These are phyloP conservation scores for Curvularia sp. DNA, from an alignment of 2,329 filamentous ascomycete species.

Conservation along the genomic window DNA sequence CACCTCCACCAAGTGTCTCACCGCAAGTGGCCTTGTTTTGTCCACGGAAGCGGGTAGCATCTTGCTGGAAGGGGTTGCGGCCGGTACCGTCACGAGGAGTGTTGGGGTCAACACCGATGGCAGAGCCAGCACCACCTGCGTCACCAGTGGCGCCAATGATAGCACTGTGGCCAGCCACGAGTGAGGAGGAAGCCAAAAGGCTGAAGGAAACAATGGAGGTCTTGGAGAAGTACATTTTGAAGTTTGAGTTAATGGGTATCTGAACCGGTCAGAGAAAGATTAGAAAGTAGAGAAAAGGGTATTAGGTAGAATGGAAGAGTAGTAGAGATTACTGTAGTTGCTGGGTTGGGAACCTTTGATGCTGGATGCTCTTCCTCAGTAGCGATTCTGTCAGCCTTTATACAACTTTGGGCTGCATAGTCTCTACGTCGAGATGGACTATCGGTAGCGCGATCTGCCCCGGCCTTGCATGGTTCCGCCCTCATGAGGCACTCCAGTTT, in stretches of 20 bases:
- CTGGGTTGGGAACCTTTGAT: conserved; percentile 46
- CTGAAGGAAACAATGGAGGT: conserved; percentile 53
- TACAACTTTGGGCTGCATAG: conserved; percentile 25
- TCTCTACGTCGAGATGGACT: background rate
- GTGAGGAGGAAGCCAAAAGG: conserved; percentile 61
- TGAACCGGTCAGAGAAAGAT: conserved; percentile 49
- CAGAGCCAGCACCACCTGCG: conserved; percentile 60
- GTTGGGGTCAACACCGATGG: conserved; percentile 61
- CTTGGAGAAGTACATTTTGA: conserved; percentile 55
- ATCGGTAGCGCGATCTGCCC: conserved; percentile 12
- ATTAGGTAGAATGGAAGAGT: conserved; percentile 39
- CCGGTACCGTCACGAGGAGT: conserved; percentile 69
- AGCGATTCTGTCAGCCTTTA: conserved; percentile 35
- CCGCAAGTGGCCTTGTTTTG: conserved; percentile 62
- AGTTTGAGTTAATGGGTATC: conserved; percentile 26
- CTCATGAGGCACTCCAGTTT: conserved; percentile 33
- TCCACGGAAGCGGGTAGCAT: conserved; percentile 68
- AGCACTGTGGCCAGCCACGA: conserved; percentile 67
- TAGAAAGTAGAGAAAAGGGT: conserved; percentile 32
- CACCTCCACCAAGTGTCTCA: conserved; percentile 64
- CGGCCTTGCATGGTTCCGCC: conserved; percentile 21
- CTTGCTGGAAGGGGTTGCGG: conserved; percentile 69
- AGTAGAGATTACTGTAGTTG: conserved; percentile 45
- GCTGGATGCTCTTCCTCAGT: conserved; percentile 40
- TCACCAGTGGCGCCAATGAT: conserved; percentile 67